Percentiles rank a stretch among this genome's conserved stretches.
Evolutionary conservation across 345 rosid species (phyloP).

Genomic region (Eucalyptus sideroxylon): DNA sequence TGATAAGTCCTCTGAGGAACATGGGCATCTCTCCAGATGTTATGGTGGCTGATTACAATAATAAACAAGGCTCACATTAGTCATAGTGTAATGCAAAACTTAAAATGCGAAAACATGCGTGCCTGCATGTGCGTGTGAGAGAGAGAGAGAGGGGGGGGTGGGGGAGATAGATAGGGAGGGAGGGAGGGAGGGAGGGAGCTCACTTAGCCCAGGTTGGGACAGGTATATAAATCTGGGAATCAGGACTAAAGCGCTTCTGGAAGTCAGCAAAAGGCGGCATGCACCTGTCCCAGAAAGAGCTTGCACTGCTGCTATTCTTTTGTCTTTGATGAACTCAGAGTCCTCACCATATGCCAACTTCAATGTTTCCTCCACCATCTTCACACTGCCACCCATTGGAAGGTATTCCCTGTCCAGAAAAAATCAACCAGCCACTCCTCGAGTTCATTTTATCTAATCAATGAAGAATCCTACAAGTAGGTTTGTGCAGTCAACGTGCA

Average conservation of each 20-base stretch:
- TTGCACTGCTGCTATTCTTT: slow-evolving; percentile 85
- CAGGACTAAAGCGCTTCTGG: slow-evolving; percentile 80
- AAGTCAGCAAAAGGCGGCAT: slow-evolving; percentile 96
- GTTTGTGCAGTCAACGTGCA: background rate
- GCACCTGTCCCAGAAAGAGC: slow-evolving; percentile 96
- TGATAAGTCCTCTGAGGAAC: slow-evolving; percentile 76
- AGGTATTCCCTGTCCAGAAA: slow-evolving; percentile 72
- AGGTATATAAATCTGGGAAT: slow-evolving; percentile 83
- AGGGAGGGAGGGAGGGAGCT: slow-evolving; percentile 4
- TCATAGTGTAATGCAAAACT: background rate
- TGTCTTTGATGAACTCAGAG: slow-evolving; percentile 70
- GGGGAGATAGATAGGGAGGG: background rate
- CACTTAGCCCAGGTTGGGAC: slow-evolving; percentile 96
- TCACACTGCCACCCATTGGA: slow-evolving; percentile 95
- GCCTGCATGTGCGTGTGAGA: background rate
- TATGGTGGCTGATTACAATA: slow-evolving; percentile 68
- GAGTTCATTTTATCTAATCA: background rate
- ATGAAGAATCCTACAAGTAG: background rate
- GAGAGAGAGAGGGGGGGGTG: background rate
- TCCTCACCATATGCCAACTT: slow-evolving; percentile 90
- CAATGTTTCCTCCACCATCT: slow-evolving; percentile 82
- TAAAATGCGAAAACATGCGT: background rate
- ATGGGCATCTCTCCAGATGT: slow-evolving; percentile 94
- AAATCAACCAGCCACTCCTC: background rate
- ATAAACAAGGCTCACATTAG: background rate